Base-by-base conservation (phyloP, 352 stramenopile genomes). In the Phytophthora niederhauseri region DNA sequence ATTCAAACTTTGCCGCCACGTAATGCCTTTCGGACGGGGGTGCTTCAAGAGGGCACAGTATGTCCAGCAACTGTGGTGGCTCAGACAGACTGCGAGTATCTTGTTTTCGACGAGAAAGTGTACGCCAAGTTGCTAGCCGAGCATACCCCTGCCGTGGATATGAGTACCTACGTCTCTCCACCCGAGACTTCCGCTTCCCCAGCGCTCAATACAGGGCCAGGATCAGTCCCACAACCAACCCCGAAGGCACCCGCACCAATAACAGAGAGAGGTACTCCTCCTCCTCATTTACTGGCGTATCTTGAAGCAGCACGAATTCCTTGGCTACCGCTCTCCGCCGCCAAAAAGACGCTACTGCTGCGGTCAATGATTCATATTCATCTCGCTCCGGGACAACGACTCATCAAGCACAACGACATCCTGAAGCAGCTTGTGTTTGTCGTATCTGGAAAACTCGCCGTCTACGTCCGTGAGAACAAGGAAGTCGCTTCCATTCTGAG, bases 21-120 rank as follows among this genome's bases (percentile, higher is more conserved):
- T n/a, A 88, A 88, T 55, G 72, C 80, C 0, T 90, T 92, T 68
- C 81, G 84, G 11, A 81, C 72, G 0, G 84, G 81, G 6, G 80
- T 92, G 14, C 61, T 91, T 24, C 59, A 76, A 3, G 74, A 84
- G 24, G 30, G 58, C 43, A 71, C 60, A 4, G 43, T 80, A 15
- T 84, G 81, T 31, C 84, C 81, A 7, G 80, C 80, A 6, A 89
- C 81, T 0, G 68, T 89, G 28, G 52, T 88, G 2, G 84, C 81
- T 26, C 80, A 90, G 36, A 87, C 81, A 0, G 68, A 87, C 49
- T 89, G 81, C 51, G 70, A 86, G 49, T 75, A 79, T 28, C 36
- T 92, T 4, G 43, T 90, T 3, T 34, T 92, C 4, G 80, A 89
- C 28, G 78, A 89, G 48, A 73, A 38, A 9, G 24, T 70, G 7